phyloP scores from a whole-genome alignment of 2,329 filamentous ascomycete species.

The Aspergillus spinulosporus region DNA sequence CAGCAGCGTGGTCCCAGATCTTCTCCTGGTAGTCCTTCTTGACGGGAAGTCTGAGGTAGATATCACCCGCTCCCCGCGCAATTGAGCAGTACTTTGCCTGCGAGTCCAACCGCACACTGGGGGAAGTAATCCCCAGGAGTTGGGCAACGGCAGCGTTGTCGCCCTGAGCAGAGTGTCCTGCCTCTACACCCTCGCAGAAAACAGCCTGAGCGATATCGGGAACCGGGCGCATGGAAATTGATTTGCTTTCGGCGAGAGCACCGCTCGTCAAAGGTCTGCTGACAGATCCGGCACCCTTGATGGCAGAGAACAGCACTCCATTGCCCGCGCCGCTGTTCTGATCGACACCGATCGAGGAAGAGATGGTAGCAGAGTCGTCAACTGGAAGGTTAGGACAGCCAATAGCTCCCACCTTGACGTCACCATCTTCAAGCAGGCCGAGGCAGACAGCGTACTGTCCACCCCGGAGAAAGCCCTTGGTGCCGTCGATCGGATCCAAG shows the following conservation, averaged over 20 bases:
- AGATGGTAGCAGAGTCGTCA: conserved; percentile 71
- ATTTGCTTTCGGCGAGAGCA: conserved; percentile 50
- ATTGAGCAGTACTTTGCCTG: conserved; percentile 98
- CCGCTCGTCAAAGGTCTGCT: conserved; percentile 69
- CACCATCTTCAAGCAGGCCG: conserved; percentile 85
- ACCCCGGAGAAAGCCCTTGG: conserved; percentile 92
- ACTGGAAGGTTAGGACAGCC: conserved; percentile 94
- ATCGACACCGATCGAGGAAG: conserved; percentile 70
- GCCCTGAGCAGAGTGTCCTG: conserved; percentile 84
- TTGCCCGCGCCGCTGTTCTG: conserved; percentile 72
- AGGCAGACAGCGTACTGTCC: conserved; percentile 97
- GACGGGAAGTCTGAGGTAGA: conserved; percentile 87
- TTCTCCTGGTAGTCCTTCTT: conserved; percentile 92
- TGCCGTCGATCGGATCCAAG: conserved; percentile 95
- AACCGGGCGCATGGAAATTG: conserved; percentile 78
- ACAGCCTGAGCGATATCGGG: conserved; percentile 74
- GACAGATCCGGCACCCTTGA: conserved; percentile 75
- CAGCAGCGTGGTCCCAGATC: conserved; percentile 98
- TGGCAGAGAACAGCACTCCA: conserved; percentile 85
- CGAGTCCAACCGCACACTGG: conserved; percentile 94
- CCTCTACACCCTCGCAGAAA: conserved; percentile 96
- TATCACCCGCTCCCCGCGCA: conserved; percentile 87
- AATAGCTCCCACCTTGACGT: conserved; percentile 90
- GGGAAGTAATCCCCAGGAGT: conserved; percentile 80
- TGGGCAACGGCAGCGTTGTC: conserved; percentile 83